Conservation (phyloP, 1,284 basidiomycete genomes). For the Ustilago shanxiensis region DNA sequence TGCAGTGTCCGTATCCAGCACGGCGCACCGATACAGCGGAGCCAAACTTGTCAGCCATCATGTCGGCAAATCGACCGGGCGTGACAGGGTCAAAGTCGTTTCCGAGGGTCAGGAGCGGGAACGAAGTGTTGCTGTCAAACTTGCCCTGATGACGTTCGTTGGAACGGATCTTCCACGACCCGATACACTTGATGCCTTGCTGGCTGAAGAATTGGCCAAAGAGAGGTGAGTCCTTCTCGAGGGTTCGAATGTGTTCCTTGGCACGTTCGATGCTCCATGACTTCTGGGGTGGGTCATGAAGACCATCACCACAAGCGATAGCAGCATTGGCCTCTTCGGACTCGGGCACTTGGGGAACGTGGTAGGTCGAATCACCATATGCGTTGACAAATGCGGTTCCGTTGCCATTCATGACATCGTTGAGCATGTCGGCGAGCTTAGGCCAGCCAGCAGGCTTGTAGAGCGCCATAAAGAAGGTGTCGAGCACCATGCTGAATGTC, state of each 20-base stretch:
- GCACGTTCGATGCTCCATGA: constrained; percentile 37
- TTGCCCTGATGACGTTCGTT: constrained; percentile 51
- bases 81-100: constrained; percentile 62
- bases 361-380: constrained; percentile 40
- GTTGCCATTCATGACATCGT: constrained; percentile 46
- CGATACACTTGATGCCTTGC: constrained; percentile 33
- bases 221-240: constrained; percentile 42
- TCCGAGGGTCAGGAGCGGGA: constrained; percentile 50
- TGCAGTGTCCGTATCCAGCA: constrained; percentile 56
- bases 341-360: constrained; percentile 27
- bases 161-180: constrained; percentile 45
- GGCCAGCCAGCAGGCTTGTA: constrained; percentile 52
- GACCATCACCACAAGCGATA: constrained; percentile 49
- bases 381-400: constrained; percentile 42
- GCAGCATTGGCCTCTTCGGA: constrained; percentile 34
- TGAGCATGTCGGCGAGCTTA: constrained; percentile 41
- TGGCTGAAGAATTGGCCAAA: constrained; percentile 49
- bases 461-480: constrained; percentile 33
- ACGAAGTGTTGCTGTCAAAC: constrained; percentile 49
- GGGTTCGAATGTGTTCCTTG: constrained; percentile 27
- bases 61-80: constrained; percentile 43
- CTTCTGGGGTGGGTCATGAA: constrained; percentile 18
- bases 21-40: constrained; percentile 43
- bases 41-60: constrained; percentile 47
- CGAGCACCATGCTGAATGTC: constrained; percentile 46